phyloP scores from a whole-genome alignment of 2,329 filamentous ascomycete species.

The Myotisia sp. region DNA sequence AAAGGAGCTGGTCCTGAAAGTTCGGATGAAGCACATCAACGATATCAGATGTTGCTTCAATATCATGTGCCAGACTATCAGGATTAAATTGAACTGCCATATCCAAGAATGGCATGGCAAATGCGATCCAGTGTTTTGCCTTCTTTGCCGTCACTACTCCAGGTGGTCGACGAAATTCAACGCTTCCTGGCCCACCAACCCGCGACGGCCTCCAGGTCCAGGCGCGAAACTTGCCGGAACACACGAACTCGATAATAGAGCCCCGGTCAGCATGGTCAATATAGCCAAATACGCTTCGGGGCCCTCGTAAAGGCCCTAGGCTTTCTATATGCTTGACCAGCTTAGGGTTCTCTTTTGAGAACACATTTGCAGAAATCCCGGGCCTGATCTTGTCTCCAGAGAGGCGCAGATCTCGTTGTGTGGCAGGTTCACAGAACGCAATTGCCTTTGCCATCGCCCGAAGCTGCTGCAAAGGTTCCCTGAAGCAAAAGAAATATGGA shows the following conservation, averaged over 20 bases:
- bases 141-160: constrained; percentile 1
- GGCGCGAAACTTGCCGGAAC: background rate
- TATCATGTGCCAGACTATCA: background rate
- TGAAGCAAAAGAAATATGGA: background rate
- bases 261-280: background rate
- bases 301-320: background rate
- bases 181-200: background rate
- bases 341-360: background rate
- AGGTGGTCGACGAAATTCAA: background rate
- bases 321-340: background rate
- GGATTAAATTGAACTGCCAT: background rate
- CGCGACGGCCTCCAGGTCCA: background rate
- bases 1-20: background rate
- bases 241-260: background rate
- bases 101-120: background rate
- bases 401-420: background rate
- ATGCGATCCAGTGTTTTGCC: background rate
- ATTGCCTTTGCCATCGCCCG: background rate
- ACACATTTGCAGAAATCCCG: background rate
- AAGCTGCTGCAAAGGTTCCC: background rate
- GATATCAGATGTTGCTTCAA: background rate
- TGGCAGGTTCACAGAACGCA: background rate
- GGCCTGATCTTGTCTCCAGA: background rate
- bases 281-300: background rate
- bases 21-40: background rate